Percentiles rank a stretch among this genome's conserved stretches.
Conservation (phyloP, 2,329 filamentous ascomycete species). For the Aspergillus sojae region DNA sequence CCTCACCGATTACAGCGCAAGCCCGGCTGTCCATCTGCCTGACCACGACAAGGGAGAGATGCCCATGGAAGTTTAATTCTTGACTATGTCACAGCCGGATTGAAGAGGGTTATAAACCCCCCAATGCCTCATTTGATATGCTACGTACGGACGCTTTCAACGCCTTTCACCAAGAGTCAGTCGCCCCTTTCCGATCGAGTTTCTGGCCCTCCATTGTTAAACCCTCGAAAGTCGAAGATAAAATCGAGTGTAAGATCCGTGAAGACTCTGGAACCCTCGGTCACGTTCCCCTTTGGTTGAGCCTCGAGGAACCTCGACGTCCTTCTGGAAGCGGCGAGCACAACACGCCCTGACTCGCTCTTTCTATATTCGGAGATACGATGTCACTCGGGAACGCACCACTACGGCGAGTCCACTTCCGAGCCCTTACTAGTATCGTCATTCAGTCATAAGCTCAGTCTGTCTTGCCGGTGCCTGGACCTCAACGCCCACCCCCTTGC, state of each 20-base stretch:
- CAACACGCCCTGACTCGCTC: not conserved
- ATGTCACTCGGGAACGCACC: not conserved
- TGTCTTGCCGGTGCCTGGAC: not conserved
- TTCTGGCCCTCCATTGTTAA: not conserved
- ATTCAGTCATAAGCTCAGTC: not conserved
- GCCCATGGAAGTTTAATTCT: not conserved
- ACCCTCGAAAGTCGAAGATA: not conserved
- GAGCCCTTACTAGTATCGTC: not conserved
- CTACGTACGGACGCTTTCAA: not conserved
- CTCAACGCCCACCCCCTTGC: not conserved
- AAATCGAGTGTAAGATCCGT: not conserved
- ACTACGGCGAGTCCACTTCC: not conserved
- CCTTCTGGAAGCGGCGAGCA: not conserved
- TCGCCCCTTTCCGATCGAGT: not conserved
- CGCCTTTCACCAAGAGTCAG: not conserved
- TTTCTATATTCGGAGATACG: not conserved
- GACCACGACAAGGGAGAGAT: not conserved
- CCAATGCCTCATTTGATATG: not conserved
- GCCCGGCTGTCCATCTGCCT: not conserved
- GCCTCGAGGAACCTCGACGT: not conserved
- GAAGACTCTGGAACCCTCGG: not conserved
- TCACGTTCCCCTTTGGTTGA: not conserved
- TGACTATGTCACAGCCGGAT: not conserved
- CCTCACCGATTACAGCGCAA: not conserved
- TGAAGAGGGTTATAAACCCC: not conserved